phyloP scores from a whole-genome alignment of 2,329 filamentous ascomycete genomes.

The Nemania diffusa region DNA sequence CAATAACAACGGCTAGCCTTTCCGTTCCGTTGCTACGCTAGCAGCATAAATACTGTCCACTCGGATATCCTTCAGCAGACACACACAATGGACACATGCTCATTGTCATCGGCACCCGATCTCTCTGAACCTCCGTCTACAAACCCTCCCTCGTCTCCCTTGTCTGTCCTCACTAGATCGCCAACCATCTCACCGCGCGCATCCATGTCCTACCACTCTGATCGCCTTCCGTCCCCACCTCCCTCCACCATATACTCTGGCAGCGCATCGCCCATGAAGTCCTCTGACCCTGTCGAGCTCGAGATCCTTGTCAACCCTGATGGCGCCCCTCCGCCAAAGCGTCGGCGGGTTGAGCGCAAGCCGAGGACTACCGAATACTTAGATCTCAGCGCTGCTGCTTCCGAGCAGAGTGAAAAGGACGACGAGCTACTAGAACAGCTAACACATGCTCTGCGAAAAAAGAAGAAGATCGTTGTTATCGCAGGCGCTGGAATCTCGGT shows the following conservation, averaged over 20 bases:
- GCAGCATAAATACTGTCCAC: not conserved
- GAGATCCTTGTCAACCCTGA: slow-evolving; percentile 60
- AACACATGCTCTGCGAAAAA: slow-evolving; percentile 79
- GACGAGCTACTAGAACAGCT: slow-evolving; percentile 75
- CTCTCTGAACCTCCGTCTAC: slow-evolving; percentile 56
- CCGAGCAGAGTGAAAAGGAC: slow-evolving; percentile 61
- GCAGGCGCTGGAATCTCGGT: slow-evolving; percentile 97
- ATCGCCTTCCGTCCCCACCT: slow-evolving; percentile 65
- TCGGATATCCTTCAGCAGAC: not conserved
- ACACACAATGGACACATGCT: slow-evolving; percentile 42
- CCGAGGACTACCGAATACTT: slow-evolving; percentile 84
- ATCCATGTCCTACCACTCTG: slow-evolving; percentile 50
- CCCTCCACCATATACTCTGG: slow-evolving; percentile 59
- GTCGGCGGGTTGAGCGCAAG: slow-evolving; percentile 70
- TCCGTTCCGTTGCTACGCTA: not conserved
- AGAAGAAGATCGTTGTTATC: slow-evolving; percentile 96
- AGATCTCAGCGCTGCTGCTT: slow-evolving; percentile 68
- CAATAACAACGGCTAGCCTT: not conserved
- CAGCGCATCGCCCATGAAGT: slow-evolving; percentile 62
- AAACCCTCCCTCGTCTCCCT: slow-evolving; percentile 62
- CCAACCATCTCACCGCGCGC: slow-evolving; percentile 61
- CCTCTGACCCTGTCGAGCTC: slow-evolving; percentile 53
- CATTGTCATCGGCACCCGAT: slow-evolving; percentile 43
- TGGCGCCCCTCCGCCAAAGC: slow-evolving; percentile 77
- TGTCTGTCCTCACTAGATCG: slow-evolving; percentile 64